phyloP scores from a whole-genome alignment of 78 protist genomes.

The Dictyostelium discoideum region dicty_2.7 NC_007088.5:5916001-5916500 shows the following conservation, averaged over 20 bases:
- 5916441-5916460: neutral
- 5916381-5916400: neutral
- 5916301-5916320: neutral
- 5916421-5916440: neutral
- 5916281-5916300: neutral
- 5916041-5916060: neutral
- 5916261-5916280: neutral
- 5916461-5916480: neutral
- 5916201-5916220: neutral
- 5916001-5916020: neutral
- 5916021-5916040: neutral
- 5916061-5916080: neutral
- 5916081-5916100: neutral
- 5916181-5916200: conserved; percentile 11
- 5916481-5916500: neutral
- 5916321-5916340: neutral
- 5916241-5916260: neutral
- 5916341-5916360: neutral
- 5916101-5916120: neutral
- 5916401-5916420: neutral
- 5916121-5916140: neutral
- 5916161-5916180: conserved; percentile 2
- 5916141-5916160: neutral
- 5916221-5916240: neutral
- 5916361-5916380: neutral